phyloP scores from a whole-genome alignment of 805 yeast species.

The Komagataella phaffii region DNA sequence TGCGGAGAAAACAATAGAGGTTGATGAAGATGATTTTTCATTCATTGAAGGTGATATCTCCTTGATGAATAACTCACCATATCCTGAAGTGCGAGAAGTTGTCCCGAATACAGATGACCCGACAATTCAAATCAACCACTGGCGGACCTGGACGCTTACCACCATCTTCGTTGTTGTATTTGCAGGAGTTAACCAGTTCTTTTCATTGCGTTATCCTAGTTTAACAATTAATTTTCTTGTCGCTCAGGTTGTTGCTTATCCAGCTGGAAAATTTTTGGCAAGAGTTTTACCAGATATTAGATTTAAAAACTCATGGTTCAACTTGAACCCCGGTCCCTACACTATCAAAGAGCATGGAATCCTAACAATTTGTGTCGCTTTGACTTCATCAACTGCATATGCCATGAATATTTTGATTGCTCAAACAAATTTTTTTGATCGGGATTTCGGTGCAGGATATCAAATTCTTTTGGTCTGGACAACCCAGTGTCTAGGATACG shows the following conservation, averaged over 20 bases:
- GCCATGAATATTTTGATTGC: conserved; percentile 45
- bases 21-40: too few relatives aligned
- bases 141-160: conserved; percentile 42
- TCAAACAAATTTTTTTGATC: conserved; percentile 29
- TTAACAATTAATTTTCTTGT: conserved; percentile 24
- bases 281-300: conserved; percentile 17
- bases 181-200: conserved; percentile 41
- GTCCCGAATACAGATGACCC: conserved; percentile 48
- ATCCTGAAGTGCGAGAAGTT: conserved; percentile 55
- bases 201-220: conserved; percentile 39
- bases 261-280: conserved; percentile 12
- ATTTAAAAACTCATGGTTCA: conserved; percentile 12
- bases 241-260: conserved; percentile 13
- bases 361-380: conserved; percentile 38
- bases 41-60: too few relatives aligned
- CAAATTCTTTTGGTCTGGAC: conserved; percentile 36
- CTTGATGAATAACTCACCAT: conserved; percentile 28
- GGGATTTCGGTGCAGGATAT: conserved; percentile 38
- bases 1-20: too few relatives aligned
- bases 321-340: conserved; percentile 48
- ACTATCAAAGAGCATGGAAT: conserved; percentile 51
- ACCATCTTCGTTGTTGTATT: conserved; percentile 39
- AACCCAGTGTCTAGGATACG: conserved; percentile 54
- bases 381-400: conserved; percentile 33
- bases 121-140: conserved; percentile 31